Conservation (phyloP, 140 eudicot genomes). For the Anethum foeniculum region DNA sequence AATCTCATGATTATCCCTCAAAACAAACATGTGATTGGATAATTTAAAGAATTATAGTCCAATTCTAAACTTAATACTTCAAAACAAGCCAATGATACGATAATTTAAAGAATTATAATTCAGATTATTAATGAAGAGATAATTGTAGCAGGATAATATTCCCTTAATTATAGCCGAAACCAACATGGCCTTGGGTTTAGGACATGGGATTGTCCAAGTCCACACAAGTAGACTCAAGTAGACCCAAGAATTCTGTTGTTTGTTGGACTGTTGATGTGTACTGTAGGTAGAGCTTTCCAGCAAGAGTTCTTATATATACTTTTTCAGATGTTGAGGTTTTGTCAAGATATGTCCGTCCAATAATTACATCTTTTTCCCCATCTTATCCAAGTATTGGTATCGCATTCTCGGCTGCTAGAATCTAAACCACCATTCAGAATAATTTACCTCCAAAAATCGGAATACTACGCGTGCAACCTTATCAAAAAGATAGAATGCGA, state of each 20-base stretch:
- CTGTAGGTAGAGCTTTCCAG: not conserved
- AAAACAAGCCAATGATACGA: too few species aligned
- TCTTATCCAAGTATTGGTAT: not conserved
- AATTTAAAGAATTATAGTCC: too few species aligned
- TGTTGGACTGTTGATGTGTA: not conserved
- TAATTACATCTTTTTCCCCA: not conserved
- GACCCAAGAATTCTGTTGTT: not conserved
- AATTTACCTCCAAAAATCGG: not conserved
- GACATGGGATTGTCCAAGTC: not conserved
- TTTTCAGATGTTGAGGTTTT: slow-evolving; percentile 8
- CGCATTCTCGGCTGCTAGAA: not conserved
- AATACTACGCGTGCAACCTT: not conserved
- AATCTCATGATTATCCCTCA: too few species aligned
- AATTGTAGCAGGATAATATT: too few species aligned
- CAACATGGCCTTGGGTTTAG: not conserved
- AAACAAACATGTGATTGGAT: too few species aligned
- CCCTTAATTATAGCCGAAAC: too few species aligned
- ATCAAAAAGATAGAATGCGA: not conserved
- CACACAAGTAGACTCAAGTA: not conserved
- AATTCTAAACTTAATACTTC: too few species aligned
- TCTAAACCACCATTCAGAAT: not conserved
- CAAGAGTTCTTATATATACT: not conserved
- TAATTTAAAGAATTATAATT: too few species aligned
- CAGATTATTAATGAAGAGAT: too few species aligned
- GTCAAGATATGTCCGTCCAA: not conserved